Evolutionary conservation across 768 basidiomycete genomes (phyloP).

Genomic region (Amanita muscaria): DNA sequence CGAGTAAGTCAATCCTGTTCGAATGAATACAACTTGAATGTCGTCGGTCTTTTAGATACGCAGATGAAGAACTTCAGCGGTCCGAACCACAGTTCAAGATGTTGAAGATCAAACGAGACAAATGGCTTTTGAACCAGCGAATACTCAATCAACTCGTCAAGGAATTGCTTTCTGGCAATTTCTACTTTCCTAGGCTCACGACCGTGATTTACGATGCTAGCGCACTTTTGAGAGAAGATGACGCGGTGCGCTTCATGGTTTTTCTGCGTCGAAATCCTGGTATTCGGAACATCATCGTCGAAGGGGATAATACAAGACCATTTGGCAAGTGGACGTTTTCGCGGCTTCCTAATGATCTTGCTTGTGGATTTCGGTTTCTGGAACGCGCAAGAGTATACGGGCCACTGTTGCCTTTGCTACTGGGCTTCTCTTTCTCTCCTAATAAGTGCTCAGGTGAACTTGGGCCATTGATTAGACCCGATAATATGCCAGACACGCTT

Average conservation of each 20-base stretch:
- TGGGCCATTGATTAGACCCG: neutral
- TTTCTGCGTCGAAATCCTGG: constrained; percentile 1
- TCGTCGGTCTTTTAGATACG: neutral
- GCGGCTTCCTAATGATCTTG: neutral
- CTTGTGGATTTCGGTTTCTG: neutral
- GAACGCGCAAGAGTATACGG: constrained; percentile 1
- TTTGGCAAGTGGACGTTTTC: constrained; percentile 2
- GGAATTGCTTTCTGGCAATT: neutral
- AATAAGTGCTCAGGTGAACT: neutral
- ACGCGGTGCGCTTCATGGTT: neutral
- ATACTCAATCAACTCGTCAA: constrained; percentile 1
- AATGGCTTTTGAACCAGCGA: neutral
- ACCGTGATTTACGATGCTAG: neutral
- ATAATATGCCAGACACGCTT: neutral
- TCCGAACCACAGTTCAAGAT: neutral
- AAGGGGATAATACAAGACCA: neutral
- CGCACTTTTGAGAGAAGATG: neutral
- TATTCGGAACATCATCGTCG: constrained; percentile 1
- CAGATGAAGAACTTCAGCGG: too few species aligned
- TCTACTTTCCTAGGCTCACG: neutral
- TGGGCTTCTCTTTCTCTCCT: constrained; percentile 4
- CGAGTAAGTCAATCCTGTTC: neutral
- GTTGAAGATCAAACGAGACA: neutral
- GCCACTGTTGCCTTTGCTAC: constrained; percentile 2
- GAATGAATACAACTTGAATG: neutral